phyloP scores from a whole-genome alignment of 208 protist genomes.

The Trypanosoma avium region DNA sequence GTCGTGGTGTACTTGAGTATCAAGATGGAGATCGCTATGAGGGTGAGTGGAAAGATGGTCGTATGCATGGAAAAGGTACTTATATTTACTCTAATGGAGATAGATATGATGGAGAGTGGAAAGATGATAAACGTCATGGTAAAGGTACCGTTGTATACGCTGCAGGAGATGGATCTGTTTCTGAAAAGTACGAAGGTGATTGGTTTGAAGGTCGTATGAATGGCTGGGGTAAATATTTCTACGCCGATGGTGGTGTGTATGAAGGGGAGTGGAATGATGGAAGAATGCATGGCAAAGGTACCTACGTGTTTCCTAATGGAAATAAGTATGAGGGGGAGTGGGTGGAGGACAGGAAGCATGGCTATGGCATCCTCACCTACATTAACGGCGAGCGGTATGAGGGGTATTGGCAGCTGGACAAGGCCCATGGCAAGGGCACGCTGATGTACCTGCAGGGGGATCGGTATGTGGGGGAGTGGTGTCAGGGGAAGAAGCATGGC shows the following conservation, averaged over 20 bases:
- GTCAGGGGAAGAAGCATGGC: slow-evolving; percentile 89
- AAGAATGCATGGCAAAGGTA: slow-evolving; percentile 92
- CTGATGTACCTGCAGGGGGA: slow-evolving; percentile 91
- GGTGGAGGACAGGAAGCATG: slow-evolving; percentile 92
- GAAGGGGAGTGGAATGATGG: slow-evolving; percentile 92
- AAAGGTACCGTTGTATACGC: slow-evolving; percentile 90
- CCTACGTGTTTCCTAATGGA: slow-evolving; percentile 93
- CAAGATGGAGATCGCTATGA: slow-evolving; percentile 92
- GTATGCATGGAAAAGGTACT: slow-evolving; percentile 91
- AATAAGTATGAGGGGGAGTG: slow-evolving; percentile 96
- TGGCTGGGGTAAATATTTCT: slow-evolving; percentile 94
- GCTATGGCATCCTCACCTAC: slow-evolving; percentile 88
- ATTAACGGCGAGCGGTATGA: slow-evolving; percentile 88
- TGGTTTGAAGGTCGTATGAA: slow-evolving; percentile 94
- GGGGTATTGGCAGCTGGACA: slow-evolving; percentile 90
- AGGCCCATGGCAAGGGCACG: slow-evolving; percentile 88
- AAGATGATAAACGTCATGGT: slow-evolving; percentile 92
- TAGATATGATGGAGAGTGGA: slow-evolving; percentile 93
- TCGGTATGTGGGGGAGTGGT: slow-evolving; percentile 92
- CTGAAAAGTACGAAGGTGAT: slow-evolving; percentile 94
- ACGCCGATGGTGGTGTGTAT: slow-evolving; percentile 92
- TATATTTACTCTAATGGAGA: slow-evolving; percentile 92
- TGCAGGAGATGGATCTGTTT: slow-evolving; percentile 89
- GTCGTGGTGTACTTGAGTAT: slow-evolving; percentile 85
- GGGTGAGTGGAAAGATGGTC: slow-evolving; percentile 93